Conservation (phyloP, 2,329 filamentous ascomycete species). For the Hyphodiscus sp. region DNA sequence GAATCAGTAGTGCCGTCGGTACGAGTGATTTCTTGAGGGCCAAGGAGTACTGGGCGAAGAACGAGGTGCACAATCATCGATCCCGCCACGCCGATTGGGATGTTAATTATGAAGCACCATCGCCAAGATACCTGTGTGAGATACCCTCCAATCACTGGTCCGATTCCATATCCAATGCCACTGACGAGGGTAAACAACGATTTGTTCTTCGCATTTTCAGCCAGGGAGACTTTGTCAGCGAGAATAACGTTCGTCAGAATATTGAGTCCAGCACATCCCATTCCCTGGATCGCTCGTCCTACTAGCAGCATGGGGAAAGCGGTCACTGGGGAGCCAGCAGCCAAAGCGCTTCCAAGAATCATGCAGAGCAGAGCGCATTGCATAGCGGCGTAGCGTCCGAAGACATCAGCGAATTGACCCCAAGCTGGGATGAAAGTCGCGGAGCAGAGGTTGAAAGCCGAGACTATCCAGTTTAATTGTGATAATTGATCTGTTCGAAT, state of each 20-base stretch:
- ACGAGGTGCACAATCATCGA: constrained; percentile 49
- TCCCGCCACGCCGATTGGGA: constrained; percentile 47
- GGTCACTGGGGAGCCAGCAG: constrained; percentile 47
- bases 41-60: constrained; percentile 52
- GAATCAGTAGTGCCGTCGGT: constrained; percentile 38
- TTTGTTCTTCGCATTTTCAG: constrained; percentile 57
- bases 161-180: constrained; percentile 49
- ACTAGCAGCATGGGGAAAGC: constrained; percentile 55
- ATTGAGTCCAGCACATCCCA: constrained; percentile 54
- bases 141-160: constrained; percentile 53
- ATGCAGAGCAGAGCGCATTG: constrained; percentile 51
- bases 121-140: constrained; percentile 52
- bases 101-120: constrained; percentile 60
- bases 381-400: constrained; percentile 53
- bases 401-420: constrained; percentile 58
- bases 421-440: constrained; percentile 62
- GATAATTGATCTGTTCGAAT: constrained; percentile 40
- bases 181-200: constrained; percentile 54
- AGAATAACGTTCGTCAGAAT: constrained; percentile 57
- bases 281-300: constrained; percentile 56
- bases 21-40: constrained; percentile 37
- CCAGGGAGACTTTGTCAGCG: constrained; percentile 55
- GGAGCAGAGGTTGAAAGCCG: constrained; percentile 60
- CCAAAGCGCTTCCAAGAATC: constrained; percentile 54
- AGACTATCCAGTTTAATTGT: constrained; percentile 64